A percentile compares a stretch with the other conserved stretches of the same genome.
These are phyloP conservation scores for Phialophora tarda DNA, from an alignment of 2,329 filamentous ascomycete species.

Conservation along the genomic window DNA sequence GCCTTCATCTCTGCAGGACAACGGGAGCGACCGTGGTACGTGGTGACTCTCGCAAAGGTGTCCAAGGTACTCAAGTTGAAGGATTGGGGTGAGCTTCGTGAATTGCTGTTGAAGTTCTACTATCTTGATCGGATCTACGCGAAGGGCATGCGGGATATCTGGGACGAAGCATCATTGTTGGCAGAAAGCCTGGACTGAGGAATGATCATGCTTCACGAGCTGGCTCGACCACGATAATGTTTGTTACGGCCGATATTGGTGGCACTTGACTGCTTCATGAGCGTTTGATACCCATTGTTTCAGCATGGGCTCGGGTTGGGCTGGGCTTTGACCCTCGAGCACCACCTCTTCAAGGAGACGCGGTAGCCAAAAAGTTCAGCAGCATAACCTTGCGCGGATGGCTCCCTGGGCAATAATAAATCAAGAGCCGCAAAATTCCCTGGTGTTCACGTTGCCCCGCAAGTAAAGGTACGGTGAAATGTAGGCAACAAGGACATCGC, in stretches of 20 bases:
- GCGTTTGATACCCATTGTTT: constrained; percentile 7
- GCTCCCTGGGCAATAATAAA: not conserved
- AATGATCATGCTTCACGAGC: not conserved
- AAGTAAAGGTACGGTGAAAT: not conserved
- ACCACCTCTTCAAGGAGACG: not conserved
- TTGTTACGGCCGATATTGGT: constrained; percentile 5
- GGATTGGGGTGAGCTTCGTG: constrained; percentile 22
- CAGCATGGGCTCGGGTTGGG: no score
- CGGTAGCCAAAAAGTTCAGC: not conserved
- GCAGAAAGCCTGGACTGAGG: constrained; percentile 24
- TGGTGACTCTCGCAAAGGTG: constrained; percentile 24
- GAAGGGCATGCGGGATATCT: constrained; percentile 24
- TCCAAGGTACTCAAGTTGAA: constrained; percentile 18
- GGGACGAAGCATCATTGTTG: constrained; percentile 27
- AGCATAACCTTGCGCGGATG: no score
- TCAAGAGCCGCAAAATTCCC: not conserved
- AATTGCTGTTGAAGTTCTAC: constrained; percentile 20
- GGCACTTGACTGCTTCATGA: not conserved
- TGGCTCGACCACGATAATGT: not conserved
- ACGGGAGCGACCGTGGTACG: constrained; percentile 27
- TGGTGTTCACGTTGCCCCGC: not conserved
- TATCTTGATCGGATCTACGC: constrained; percentile 30
- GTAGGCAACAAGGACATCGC: not conserved
- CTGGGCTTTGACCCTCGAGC: not conserved
- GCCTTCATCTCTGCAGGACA: constrained; percentile 26